Percentiles rank a stretch among this genome's conserved stretches.
phyloP scores from a whole-genome alignment of 768 basidiomycete species.

The Kwoniella pini region DNA sequence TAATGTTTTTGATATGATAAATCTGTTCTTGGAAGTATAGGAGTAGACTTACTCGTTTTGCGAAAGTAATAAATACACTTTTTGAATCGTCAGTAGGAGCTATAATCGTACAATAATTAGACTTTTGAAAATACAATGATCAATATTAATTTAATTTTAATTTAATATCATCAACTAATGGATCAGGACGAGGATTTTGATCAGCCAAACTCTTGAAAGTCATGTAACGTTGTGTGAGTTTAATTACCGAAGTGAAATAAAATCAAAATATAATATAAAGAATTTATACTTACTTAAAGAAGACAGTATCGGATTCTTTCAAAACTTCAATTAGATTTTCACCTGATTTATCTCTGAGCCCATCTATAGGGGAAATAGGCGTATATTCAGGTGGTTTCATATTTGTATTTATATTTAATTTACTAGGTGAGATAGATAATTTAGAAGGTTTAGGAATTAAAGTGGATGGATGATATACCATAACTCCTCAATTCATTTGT shows the following conservation, averaged over 20 bases:
- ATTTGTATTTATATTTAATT: background rate
- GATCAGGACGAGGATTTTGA: constrained; percentile 12
- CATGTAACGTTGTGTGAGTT: too few species aligned
- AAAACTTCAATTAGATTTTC: constrained; percentile 42
- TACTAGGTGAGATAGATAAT: too few species aligned
- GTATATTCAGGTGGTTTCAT: background rate
- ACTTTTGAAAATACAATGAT: too few species aligned
- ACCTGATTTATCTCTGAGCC: constrained; percentile 7
- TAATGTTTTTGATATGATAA: background rate
- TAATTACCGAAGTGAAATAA: background rate
- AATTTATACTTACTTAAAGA: background rate
- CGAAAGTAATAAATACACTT: constrained; percentile 56
- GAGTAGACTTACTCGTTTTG: constrained; percentile 47
- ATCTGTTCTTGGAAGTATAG: too few species aligned
- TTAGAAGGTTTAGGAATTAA: too few species aligned
- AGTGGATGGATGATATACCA: too few species aligned
- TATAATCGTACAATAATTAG: too few species aligned
- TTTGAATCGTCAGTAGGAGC: constrained; percentile 57
- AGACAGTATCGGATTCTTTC: constrained; percentile 43
- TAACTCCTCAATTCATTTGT: too few species aligned
- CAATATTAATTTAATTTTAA: constrained; percentile 15
- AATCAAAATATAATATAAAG: background rate
- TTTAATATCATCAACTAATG: constrained; percentile 5
- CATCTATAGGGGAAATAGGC: constrained; percentile 1
- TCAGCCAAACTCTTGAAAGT: background rate